Conservation (phyloP, 2,329 filamentous ascomycete genomes). For the Microsporum ferrugineum region DNA sequence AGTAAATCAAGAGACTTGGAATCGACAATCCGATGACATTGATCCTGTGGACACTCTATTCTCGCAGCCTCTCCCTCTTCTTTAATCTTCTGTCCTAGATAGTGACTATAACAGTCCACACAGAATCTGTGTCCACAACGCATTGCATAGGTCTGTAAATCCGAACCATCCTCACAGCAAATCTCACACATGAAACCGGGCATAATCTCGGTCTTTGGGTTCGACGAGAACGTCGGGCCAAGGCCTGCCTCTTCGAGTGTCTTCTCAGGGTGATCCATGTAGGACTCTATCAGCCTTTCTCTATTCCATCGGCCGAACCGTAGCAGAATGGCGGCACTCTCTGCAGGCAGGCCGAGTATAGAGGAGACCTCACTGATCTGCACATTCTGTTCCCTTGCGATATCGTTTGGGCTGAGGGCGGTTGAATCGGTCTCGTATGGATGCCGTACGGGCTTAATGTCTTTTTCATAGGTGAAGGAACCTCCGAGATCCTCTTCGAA, state of each 20-base stretch:
- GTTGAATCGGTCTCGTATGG: constrained; percentile 77
- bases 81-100: constrained; percentile 82
- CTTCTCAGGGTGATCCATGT: constrained; percentile 78
- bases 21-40: constrained; percentile 83
- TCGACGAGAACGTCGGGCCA: constrained; percentile 49
- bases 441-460: constrained; percentile 59
- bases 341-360: constrained; percentile 78
- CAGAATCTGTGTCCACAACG: constrained; percentile 93
- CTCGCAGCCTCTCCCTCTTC: constrained; percentile 91
- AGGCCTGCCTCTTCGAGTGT: constrained; percentile 77
- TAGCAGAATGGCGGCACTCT: constrained; percentile 81
- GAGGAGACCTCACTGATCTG: constrained; percentile 84
- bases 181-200: constrained; percentile 84
- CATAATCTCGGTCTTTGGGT: constrained; percentile 58
- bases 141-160: constrained; percentile 77
- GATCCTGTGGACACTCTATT: constrained; percentile 83
- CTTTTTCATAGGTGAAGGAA: constrained; percentile 56
- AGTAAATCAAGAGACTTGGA: constrained; percentile 76
- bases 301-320: constrained; percentile 93
- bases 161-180: constrained; percentile 78
- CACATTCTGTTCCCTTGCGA: constrained; percentile 71
- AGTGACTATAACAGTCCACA: constrained; percentile 82
- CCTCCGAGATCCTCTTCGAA: constrained; percentile 49
- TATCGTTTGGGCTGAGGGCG: constrained; percentile 67
- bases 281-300: constrained; percentile 84